Evolutionary conservation across 768 basidiomycete genomes (phyloP), one percentile per base, ranked within the genome.

Genomic region (Leucocoprinus leucothites): DNA sequence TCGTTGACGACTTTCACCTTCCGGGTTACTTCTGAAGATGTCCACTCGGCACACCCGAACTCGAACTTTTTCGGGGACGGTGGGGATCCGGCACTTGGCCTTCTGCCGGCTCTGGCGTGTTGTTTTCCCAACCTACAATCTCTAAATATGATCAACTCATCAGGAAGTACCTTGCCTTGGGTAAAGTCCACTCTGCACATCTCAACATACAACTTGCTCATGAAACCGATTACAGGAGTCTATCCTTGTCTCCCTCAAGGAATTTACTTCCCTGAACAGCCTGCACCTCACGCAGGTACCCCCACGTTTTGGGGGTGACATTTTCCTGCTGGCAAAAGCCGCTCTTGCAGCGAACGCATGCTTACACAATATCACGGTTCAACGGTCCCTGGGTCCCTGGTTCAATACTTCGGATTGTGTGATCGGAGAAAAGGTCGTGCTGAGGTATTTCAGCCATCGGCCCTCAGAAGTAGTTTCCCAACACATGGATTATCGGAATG

Each of bases 131-230:
- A 25, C 14, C 26, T 52, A 28, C 26, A 21, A 19, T 5, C 28
- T 1, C 42, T 52, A 2, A 21, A 52, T 21, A 31, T 52, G n/a
- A 19, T 44, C 6, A 34, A 19, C 19, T 52, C 42, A 19, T 3
- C 31, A 6, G 51, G 51, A 4, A 52, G 51, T 22, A 52, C 51
- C 14, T 43, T 52, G 41, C 51, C 26, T 44, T 52, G 51, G 51
- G 51, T 52, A 19, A 44, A 41, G 38, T 18, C 7, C 11, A 0
- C 28, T 11, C 34, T 35, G 35, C n/a, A n/a, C n/a, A n/a, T n/a
- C 40, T n/a, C 6, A 42, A n/a, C 8, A 1, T 9, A 44, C 19
- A 6, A 24, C n/a, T 36, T 41, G 13, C 26, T 35, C 14, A 48
- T 34, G 14, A n/a, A n/a, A n/a, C n/a, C n/a, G n/a, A n/a, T 24